Evolutionary conservation across 2,329 filamentous ascomycete species (phyloP).

Genomic region (Calonectria pauciramosa): DNA sequence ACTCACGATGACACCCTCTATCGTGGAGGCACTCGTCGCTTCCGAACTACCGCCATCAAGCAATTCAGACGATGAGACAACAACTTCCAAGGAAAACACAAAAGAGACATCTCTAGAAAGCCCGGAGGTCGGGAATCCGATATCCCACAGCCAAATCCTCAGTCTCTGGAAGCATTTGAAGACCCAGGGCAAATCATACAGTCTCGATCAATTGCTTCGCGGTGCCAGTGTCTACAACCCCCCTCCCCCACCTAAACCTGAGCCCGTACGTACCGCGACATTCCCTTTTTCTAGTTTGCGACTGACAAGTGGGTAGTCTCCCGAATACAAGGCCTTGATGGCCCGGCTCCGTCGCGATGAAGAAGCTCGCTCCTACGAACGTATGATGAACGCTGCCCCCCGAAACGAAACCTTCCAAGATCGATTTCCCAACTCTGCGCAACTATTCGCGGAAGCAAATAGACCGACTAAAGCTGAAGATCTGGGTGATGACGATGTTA

Average conservation of each 20-base stretch:
- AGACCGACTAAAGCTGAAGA: slow-evolving; percentile 61
- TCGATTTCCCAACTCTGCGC: slow-evolving; percentile 68
- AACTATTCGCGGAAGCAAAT: slow-evolving; percentile 69
- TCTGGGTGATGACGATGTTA: slow-evolving; percentile 73
- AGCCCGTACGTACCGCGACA: slow-evolving; percentile 71
- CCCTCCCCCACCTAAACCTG: slow-evolving; percentile 84
- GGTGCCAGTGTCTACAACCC: slow-evolving; percentile 81
- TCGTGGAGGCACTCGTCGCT: slow-evolving; percentile 72
- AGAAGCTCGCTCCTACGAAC: slow-evolving; percentile 85
- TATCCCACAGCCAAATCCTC: slow-evolving; percentile 79
- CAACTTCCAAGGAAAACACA: slow-evolving; percentile 27
- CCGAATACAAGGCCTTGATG: slow-evolving; percentile 92
- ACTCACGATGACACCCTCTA: slow-evolving; percentile 80
- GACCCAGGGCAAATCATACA: slow-evolving; percentile 52
- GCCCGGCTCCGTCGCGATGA: slow-evolving; percentile 84
- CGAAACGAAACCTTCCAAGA: slow-evolving; percentile 71
- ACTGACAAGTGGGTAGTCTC: slow-evolving; percentile 64
- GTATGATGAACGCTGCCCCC: slow-evolving; percentile 77
- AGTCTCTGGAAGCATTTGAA: slow-evolving; percentile 70
- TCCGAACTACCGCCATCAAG: slow-evolving; percentile 38
- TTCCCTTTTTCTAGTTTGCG: not conserved
- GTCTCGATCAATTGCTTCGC: slow-evolving; percentile 78
- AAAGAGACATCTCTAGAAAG: slow-evolving; percentile 67
- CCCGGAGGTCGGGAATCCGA: slow-evolving; percentile 72
- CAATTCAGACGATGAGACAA: slow-evolving; percentile 29